Evolutionary conservation across 225 moss, liverwort and hornwort species (phyloP).

Genomic region (Marchantia paleacea): DNA sequence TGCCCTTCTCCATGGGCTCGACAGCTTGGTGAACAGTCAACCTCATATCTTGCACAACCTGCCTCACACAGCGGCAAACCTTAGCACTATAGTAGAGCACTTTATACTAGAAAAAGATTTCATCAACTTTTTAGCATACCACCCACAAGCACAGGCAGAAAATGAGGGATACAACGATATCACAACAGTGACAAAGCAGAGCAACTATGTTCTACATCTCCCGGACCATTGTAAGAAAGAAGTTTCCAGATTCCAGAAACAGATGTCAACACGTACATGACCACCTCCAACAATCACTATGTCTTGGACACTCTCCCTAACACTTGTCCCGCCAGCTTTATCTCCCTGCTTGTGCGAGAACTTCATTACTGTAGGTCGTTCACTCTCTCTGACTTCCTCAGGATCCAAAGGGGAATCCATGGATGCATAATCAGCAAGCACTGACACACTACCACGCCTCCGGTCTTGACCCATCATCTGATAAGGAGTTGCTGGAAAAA

Average conservation of each 20-base stretch:
- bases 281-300: conserved; percentile 90
- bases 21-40: conserved; percentile 89
- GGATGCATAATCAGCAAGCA: conserved; percentile 85
- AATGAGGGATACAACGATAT: background rate
- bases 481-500: conserved; percentile 93
- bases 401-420: conserved; percentile 95
- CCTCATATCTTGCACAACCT: conserved; percentile 94
- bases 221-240: too few species aligned
- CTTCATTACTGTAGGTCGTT: conserved; percentile 71
- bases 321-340: conserved; percentile 65
- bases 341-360: conserved; percentile 52
- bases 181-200: background rate
- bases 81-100: background rate
- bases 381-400: conserved; percentile 93
- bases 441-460: conserved; percentile 82
- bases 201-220: too few species aligned
- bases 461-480: conserved; percentile 59
- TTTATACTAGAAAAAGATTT: background rate
- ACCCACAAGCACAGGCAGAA: background rate
- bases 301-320: conserved; percentile 92
- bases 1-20: conserved; percentile 79
- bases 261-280: conserved; percentile 52
- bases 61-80: conserved; percentile 17
- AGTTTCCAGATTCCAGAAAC: too few species aligned
- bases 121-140: background rate